phyloP scores from a whole-genome alignment of 139 green algal genomes.

The Zygnema cylindricum region DNA sequence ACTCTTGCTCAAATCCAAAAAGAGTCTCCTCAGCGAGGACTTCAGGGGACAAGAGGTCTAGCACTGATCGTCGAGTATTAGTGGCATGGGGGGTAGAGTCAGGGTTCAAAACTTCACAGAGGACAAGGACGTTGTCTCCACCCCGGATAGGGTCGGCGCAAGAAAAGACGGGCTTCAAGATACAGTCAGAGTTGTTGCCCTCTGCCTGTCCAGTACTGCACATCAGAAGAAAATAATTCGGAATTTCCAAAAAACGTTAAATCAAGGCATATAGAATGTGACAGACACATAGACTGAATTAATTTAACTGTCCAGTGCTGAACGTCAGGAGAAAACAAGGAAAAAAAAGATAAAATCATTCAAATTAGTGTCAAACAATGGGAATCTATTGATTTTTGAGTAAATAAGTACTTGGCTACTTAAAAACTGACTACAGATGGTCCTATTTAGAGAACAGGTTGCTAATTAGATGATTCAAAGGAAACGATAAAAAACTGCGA shows the following conservation, averaged over 20 bases:
- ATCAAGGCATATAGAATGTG: too few relatives aligned
- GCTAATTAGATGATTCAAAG: too few relatives aligned
- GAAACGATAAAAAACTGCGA: too few relatives aligned
- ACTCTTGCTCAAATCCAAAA: conserved; percentile 98
- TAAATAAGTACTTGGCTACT: too few relatives aligned
- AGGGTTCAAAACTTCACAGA: conserved; percentile 80
- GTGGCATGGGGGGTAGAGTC: conserved; percentile 79
- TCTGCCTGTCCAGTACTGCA: conserved; percentile 81
- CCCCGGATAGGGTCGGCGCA: conserved; percentile 89
- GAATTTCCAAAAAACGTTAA: too few relatives aligned
- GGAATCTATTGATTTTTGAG: too few relatives aligned
- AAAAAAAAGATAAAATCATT: background rate
- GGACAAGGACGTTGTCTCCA: conserved; percentile 85
- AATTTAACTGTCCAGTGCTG: too few relatives aligned
- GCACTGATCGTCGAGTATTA: conserved; percentile 85
- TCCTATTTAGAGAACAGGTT: too few relatives aligned
- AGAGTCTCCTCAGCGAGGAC: conserved; percentile 69
- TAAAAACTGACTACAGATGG: too few relatives aligned
- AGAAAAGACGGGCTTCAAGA: conserved; percentile 83
- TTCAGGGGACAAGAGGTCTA: conserved; percentile 74
- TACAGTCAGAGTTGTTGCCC: conserved; percentile 91
- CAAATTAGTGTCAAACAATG: too few relatives aligned
- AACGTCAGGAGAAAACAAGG: too few relatives aligned
- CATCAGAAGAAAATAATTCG: background rate
- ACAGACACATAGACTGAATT: too few relatives aligned